A percentile compares a stretch with the other conserved stretches of the same genome.
Conservation (phyloP, 176 grass and related monocot species). For the Thalia dealbata region DNA sequence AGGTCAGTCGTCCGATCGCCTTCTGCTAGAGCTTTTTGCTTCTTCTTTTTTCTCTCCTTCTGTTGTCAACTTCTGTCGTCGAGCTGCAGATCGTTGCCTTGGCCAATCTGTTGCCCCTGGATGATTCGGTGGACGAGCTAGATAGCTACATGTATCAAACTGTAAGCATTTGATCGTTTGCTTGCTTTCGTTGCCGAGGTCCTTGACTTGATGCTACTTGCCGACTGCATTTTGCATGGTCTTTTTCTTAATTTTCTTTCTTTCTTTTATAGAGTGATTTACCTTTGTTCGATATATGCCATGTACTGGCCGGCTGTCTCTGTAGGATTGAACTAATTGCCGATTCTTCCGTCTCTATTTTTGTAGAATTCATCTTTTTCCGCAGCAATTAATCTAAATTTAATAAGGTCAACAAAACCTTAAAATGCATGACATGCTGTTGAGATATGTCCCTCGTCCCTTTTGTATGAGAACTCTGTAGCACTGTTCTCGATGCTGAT, state of each 20-base stretch:
- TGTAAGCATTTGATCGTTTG: conserved; percentile 26
- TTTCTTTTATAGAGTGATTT: background rate
- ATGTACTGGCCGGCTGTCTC: background rate
- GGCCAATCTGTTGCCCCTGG: conserved; percentile 72
- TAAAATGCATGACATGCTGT: background rate
- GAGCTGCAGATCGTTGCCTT: conserved; percentile 53
- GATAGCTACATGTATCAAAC: conserved; percentile 99
- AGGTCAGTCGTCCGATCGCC: conserved; percentile 25
- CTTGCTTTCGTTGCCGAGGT: background rate
- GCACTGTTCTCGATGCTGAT: too few species aligned
- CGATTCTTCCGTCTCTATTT: background rate
- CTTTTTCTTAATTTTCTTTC: background rate
- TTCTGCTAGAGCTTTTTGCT: background rate
- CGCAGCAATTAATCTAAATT: background rate
- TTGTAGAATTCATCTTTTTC: background rate
- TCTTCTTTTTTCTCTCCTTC: background rate
- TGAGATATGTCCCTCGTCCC: background rate
- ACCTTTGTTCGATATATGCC: background rate
- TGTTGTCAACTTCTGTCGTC: background rate
- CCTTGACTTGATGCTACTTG: background rate
- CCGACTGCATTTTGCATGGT: background rate
- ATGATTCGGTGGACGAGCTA: conserved; percentile 74
- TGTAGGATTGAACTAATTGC: background rate
- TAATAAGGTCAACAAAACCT: background rate
- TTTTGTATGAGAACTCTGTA: background rate